Evolutionary conservation across 768 basidiomycete genomes (phyloP).

Genomic region (Tulasnella sp.): DNA sequence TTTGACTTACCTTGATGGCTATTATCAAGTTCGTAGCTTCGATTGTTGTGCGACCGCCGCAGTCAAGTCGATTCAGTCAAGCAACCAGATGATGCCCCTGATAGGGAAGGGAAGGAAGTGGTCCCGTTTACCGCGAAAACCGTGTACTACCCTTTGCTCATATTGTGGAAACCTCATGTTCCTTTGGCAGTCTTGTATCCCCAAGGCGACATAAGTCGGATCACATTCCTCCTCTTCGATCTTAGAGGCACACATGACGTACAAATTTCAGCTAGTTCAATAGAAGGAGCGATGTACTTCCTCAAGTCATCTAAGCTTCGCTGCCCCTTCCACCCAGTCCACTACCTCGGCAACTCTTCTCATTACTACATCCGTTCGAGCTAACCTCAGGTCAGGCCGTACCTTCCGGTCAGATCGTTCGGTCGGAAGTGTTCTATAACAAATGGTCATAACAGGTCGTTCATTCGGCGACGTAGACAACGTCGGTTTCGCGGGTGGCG

Average conservation of each 20-base stretch:
- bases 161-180: background rate
- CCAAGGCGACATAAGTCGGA: too few species aligned
- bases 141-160: background rate
- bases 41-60: background rate
- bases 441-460: conserved; percentile 60
- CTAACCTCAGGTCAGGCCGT: conserved; percentile 70
- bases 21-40: background rate
- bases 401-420: conserved; percentile 55
- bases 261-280: too few species aligned
- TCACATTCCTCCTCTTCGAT: too few species aligned
- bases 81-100: background rate
- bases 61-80: background rate
- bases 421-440: conserved; percentile 70
- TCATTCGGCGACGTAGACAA: conserved; percentile 68
- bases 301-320: conserved; percentile 34
- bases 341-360: conserved; percentile 63
- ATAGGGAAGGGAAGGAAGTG: background rate
- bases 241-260: too few species aligned
- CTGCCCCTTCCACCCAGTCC: conserved; percentile 69
- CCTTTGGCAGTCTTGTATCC: background rate
- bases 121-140: background rate
- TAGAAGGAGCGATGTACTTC: background rate
- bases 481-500: conserved; percentile 32
- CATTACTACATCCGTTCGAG: conserved; percentile 63
- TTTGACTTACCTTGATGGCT: background rate